Evolutionary conservation across 331 rosid genomes (phyloP), one percentile per base, ranked within the genome.

Genomic region (Acacia pycnantha): DNA sequence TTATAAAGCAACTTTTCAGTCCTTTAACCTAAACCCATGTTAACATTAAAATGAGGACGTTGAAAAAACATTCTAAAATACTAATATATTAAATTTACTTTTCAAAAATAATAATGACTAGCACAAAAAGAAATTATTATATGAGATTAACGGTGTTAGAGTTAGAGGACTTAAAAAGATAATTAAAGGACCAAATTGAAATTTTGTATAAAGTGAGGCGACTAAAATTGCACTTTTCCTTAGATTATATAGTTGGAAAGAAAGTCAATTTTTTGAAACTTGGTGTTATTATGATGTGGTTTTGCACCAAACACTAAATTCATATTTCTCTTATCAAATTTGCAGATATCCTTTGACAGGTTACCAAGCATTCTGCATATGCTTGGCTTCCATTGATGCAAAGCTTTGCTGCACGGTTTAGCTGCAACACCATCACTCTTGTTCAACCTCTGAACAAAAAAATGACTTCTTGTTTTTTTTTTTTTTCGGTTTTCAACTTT

Each of bases 291-390:
- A 4, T 61, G 35, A 33, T 61, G 15, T 61, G 37, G 21, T 26
- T 61, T 61, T 61, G 8, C 70, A 64, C n/a, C 70, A 29, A 65
- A 65, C 21, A 15, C 44, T 65, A 24, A 65, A 18, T 31, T 73
- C 71, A 51, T 81, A 62, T 70, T 83, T 76, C 58, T 77, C 80
- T 64, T 70, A 6, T 53, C 69, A 40, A 13, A 5, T 73, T 10
- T 76, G 88, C 92, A 93, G 97, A 84, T 90, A 91, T 88, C 98
- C 98, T 59, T 79, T 95, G 92, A 95, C 98, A 62, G 98, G 97
- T 82, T 95, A 91, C 86, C 98, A 95, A 74, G 98, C 98, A 16
- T 95, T 95, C 82, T 91, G 96, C 90, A 90, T 93, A 44, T 89
- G 96, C 50, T 80, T 95, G 84, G 96, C 98, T 78, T 93, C 98